phyloP scores from a whole-genome alignment of 768 basidiomycete genomes.

The Boletus patriciae region DNA sequence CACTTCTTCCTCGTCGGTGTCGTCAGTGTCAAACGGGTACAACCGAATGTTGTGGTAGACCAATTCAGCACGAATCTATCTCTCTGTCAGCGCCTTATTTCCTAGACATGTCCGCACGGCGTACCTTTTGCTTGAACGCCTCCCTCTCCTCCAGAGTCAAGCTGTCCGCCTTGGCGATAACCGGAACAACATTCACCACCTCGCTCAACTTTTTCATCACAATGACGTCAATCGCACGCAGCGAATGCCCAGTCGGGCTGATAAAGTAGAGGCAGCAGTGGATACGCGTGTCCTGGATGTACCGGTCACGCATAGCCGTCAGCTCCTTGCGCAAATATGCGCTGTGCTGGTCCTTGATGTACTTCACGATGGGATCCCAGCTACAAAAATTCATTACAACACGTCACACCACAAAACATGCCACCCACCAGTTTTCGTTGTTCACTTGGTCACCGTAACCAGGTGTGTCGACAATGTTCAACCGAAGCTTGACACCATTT shows the following conservation, averaged over 20 bases:
- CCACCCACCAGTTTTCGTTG: conserved; percentile 91
- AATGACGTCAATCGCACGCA: conserved; percentile 95
- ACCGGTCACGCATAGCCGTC: conserved; percentile 97
- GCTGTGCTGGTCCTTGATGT: conserved; percentile 99
- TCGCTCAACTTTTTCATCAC: conserved; percentile 99
- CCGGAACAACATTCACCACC: conserved; percentile 99
- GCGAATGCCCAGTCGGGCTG: conserved; percentile 96
- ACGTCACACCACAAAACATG: not conserved
- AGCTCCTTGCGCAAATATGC: conserved; percentile 98
- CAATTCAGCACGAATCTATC: conserved; percentile 89
- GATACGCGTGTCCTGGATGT: conserved; percentile 97
- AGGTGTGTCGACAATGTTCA: conserved; percentile 99
- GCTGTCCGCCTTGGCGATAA: conserved; percentile 96
- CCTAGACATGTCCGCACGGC: conserved; percentile 9
- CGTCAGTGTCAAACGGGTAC: conserved; percentile 97
- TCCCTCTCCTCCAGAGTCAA: conserved; percentile 92
- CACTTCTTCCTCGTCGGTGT: conserved; percentile 90
- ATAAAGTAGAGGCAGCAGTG: conserved; percentile 99
- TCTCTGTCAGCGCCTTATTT: conserved; percentile 10
- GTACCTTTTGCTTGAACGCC: conserved; percentile 87
- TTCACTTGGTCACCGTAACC: conserved; percentile 98
- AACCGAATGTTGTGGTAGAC: conserved; percentile 88
- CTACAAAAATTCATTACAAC: conserved; percentile 39
- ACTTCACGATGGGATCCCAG: conserved; percentile 99
- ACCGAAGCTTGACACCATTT: conserved; percentile 89